These are phyloP conservation scores for Musa troglodytarum DNA, from an alignment of 176 grass and related monocot genomes.

Conservation along the genomic window DNA sequence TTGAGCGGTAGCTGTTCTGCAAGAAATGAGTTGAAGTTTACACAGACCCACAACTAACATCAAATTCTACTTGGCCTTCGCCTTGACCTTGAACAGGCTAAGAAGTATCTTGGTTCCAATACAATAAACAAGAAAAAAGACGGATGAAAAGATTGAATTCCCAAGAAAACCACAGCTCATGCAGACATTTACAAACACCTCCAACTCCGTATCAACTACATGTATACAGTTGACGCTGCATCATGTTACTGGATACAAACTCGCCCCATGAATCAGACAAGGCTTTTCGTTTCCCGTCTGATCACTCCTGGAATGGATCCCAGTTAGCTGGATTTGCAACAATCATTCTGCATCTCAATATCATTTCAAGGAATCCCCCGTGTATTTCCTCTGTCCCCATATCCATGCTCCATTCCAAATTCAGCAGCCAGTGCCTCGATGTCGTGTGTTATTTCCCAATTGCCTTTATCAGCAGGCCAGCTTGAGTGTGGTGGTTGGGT, in stretches of 20 bases:
- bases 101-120: too few species aligned
- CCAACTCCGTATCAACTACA: neutral
- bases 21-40: too few species aligned
- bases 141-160: neutral
- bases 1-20: too few species aligned
- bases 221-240: neutral
- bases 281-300: neutral
- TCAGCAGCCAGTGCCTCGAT: constrained; percentile 37
- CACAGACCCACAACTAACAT: too few species aligned
- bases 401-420: constrained; percentile 29
- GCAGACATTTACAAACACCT: neutral
- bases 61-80: too few species aligned
- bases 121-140: too few species aligned
- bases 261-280: neutral
- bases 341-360: neutral
- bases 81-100: too few species aligned
- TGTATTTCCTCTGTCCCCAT: constrained; percentile 6
- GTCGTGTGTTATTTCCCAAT: constrained; percentile 28
- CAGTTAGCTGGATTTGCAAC: neutral
- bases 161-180: neutral
- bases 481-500: constrained; percentile 2
- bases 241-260: neutral
- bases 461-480: constrained; percentile 4
- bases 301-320: neutral
- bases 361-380: neutral